These are phyloP conservation scores for Beauveria scarabaeidicola DNA, from an alignment of 2,329 filamentous ascomycete genomes.

Conservation along the genomic window DNA sequence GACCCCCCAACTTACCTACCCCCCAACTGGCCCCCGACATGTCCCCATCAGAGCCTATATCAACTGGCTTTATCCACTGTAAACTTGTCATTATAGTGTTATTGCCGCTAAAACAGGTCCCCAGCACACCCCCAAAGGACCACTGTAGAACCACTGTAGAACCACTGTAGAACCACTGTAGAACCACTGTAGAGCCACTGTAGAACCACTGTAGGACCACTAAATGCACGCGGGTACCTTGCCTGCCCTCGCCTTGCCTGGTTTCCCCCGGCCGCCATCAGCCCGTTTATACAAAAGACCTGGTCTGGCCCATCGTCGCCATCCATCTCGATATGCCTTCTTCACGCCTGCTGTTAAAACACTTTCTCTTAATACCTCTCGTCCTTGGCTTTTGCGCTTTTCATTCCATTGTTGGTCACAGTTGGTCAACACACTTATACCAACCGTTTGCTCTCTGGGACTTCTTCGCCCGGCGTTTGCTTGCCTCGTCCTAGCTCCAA, in stretches of 20 bases:
- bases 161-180: background rate
- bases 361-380: background rate
- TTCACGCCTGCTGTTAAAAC: background rate
- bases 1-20: background rate
- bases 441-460: background rate
- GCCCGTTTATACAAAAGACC: slow-evolving; percentile 10
- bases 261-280: background rate
- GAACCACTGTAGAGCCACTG: background rate
- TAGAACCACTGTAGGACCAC: background rate
- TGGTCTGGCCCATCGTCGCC: slow-evolving; percentile 15
- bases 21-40: background rate
- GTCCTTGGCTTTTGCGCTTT: background rate
- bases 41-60: background rate
- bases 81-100: background rate
- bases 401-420: background rate
- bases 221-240: background rate
- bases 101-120: background rate
- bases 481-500: background rate
- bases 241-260: background rate
- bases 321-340: slow-evolving; percentile 3
- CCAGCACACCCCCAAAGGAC: background rate
- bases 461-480: background rate
- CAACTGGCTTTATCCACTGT: background rate
- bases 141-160: background rate
- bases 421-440: background rate